Conservation (phyloP, 495 filamentous ascomycete genomes). For the Corynascus novoguineensis region DNA sequence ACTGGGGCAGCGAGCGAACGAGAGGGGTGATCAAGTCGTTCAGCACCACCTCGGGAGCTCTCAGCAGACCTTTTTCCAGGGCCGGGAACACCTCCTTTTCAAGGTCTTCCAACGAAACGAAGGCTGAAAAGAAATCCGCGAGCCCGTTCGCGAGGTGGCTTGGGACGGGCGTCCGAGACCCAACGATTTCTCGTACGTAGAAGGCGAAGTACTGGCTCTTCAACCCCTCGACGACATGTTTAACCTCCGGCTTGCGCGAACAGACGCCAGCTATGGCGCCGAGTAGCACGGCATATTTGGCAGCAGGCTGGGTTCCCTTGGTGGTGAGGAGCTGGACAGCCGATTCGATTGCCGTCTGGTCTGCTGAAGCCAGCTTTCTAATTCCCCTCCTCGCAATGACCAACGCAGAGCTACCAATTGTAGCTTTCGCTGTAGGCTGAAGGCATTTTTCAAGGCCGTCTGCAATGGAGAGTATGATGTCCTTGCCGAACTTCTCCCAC, state of each 20-base stretch:
- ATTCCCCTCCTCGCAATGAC: slow-evolving; percentile 68
- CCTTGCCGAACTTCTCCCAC: slow-evolving; percentile 63
- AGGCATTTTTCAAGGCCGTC: slow-evolving; percentile 72
- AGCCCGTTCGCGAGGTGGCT: slow-evolving; percentile 66
- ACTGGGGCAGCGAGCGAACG: slow-evolving; percentile 58
- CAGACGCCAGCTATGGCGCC: slow-evolving; percentile 84
- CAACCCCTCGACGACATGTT: slow-evolving; percentile 52
- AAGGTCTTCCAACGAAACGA: slow-evolving; percentile 70
- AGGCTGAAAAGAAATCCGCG: slow-evolving; percentile 74
- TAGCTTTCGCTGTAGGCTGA: slow-evolving; percentile 51
- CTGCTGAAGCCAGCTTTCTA: slow-evolving; percentile 59
- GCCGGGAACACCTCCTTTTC: slow-evolving; percentile 69
- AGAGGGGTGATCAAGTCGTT: slow-evolving; percentile 67
- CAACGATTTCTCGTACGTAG: slow-evolving; percentile 78
- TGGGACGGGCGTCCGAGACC: slow-evolving; percentile 67
- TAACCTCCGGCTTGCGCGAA: slow-evolving; percentile 56
- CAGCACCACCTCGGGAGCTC: slow-evolving; percentile 85
- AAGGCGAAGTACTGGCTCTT: slow-evolving; percentile 72
- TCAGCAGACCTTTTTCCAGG: slow-evolving; percentile 79
- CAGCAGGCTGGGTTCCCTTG: slow-evolving; percentile 54
- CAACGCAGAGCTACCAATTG: slow-evolving; percentile 60
- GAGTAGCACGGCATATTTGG: slow-evolving; percentile 68
- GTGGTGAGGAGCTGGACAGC: slow-evolving; percentile 60
- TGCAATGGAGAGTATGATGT: slow-evolving; percentile 56
- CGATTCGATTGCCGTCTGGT: slow-evolving; percentile 54